Evolutionary conservation across 2,329 filamentous ascomycete species (phyloP), one percentile per base, ranked within the genome.

Genomic region (Alternaria gansuensis): DNA sequence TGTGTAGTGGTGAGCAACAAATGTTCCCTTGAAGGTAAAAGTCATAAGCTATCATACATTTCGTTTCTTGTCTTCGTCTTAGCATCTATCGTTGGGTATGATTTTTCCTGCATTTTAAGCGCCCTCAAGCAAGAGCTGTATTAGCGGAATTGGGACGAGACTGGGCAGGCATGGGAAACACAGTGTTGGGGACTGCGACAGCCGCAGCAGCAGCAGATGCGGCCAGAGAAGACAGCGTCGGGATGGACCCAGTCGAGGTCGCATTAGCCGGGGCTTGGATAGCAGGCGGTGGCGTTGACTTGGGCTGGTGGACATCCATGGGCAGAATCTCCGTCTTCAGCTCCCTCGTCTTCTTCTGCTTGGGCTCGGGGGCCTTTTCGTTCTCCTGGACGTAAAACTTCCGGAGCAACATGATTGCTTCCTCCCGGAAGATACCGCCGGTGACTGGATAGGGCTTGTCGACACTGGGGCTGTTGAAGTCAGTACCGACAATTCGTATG

Each of bases 361-460:
- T 85, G 41, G 87, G 87, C 65, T 88, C 86, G 3, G 87, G 87
- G 31, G 87, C 87, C 83, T 95, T 91, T 64, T 91, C 92, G 78
- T 99, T 99, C 79, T 99, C 93, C 79, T 99, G 95, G 31, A 99
- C 91, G 77, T 99, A 99, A 78, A 99, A 99, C 59, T 94, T 88
- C 64, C 96, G 86, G 66, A 99, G 83, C 66, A 99, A 80, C 77
- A 94, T 93, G 60, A 99, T 96, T 4, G 95, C 94, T 74, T 98
- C 94, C 72, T 97, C 91, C 45, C 92, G 87, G 70, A 92, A 92
- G 82, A 96, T 89, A 1, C 93, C 94, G 37, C 93, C 92, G 74
- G 93, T 89, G 56, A 92, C 92, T 44, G 90, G 88, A 75, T 91
- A 97, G 5, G 91, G 88, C 9, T 82, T 83, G 75, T 97, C 93